Evolutionary conservation across 495 filamentous ascomycete genomes (phyloP).

Genomic region (Penicillium coffeae): DNA sequence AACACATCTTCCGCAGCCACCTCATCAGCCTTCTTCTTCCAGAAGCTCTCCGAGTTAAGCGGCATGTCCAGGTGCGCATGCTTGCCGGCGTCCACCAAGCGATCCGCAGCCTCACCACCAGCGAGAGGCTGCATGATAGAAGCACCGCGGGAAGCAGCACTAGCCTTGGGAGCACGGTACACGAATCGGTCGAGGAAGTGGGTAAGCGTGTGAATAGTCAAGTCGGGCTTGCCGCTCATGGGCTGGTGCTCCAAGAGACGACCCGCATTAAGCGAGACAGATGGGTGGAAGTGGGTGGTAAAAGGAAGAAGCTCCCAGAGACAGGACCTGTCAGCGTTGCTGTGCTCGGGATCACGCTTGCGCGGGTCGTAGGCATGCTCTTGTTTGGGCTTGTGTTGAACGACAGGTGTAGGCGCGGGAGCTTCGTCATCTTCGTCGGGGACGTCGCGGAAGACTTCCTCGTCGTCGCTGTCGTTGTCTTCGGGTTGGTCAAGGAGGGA

Average conservation of each 20-base stretch:
- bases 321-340: slow-evolving; percentile 84
- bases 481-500: slow-evolving; percentile 71
- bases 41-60: slow-evolving; percentile 87
- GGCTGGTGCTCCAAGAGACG: slow-evolving; percentile 61
- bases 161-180: slow-evolving; percentile 82
- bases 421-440: slow-evolving; percentile 50
- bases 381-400: slow-evolving; percentile 24
- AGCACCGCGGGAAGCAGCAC: slow-evolving; percentile 57
- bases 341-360: slow-evolving; percentile 86
- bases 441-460: slow-evolving; percentile 71
- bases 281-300: slow-evolving; percentile 83
- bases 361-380: slow-evolving; percentile 68
- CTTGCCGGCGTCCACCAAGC: slow-evolving; percentile 60
- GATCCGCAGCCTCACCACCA: slow-evolving; percentile 56
- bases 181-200: slow-evolving; percentile 97
- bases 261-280: slow-evolving; percentile 81
- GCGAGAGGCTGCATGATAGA: slow-evolving; percentile 96
- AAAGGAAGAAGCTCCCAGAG: slow-evolving; percentile 89
- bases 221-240: slow-evolving; percentile 81
- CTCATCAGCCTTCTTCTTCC: slow-evolving; percentile 81
- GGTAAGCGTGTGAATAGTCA: slow-evolving; percentile 80
- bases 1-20: slow-evolving; percentile 90
- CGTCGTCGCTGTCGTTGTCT: slow-evolving; percentile 59
- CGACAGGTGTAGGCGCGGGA: slow-evolving; percentile 16
- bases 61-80: slow-evolving; percentile 36